Percentiles rank a stretch among this genome's conserved stretches.
These are phyloP conservation scores for Cutaneotrichosporon mucoides DNA, from an alignment of 1,284 basidiomycete genomes.

Conservation along the genomic window DNA sequence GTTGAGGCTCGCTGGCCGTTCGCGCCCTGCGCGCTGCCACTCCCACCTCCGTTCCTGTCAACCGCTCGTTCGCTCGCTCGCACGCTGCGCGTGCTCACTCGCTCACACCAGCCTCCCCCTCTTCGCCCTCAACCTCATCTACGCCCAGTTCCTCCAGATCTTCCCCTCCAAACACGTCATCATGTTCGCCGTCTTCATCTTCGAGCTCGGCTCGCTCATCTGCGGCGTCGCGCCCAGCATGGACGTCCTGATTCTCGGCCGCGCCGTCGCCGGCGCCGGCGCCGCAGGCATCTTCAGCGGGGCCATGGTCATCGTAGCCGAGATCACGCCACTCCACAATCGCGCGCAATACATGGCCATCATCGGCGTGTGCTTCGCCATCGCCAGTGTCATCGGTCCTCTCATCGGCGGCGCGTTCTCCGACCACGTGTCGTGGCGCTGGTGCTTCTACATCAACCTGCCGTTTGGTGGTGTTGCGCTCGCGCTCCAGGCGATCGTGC, in stretches of 20 bases:
- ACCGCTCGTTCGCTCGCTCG: no score
- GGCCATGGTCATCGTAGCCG: slow-evolving; percentile 45
- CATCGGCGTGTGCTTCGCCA: slow-evolving; percentile 42
- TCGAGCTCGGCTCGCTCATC: slow-evolving; percentile 55
- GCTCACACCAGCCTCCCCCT: slow-evolving; percentile 37
- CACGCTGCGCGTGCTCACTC: no score
- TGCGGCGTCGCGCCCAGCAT: slow-evolving; percentile 55
- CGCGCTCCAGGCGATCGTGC: slow-evolving; percentile 27
- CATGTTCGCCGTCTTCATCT: slow-evolving; percentile 51
- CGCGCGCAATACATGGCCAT: slow-evolving; percentile 39
- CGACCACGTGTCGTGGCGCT: slow-evolving; percentile 48
- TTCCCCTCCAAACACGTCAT: slow-evolving; percentile 50
- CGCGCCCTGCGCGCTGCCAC: no score
- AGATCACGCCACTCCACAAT: slow-evolving; percentile 40
- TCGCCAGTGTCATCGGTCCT: slow-evolving; percentile 49
- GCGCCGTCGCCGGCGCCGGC: slow-evolving; percentile 54
- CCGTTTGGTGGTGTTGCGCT: slow-evolving; percentile 42
- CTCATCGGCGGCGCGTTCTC: slow-evolving; percentile 51
- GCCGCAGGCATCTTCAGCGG: slow-evolving; percentile 53
- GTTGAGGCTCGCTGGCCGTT: no score
- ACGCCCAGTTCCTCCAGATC: slow-evolving; percentile 47
- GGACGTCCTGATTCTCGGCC: slow-evolving; percentile 52
- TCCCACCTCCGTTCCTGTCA: background rate
- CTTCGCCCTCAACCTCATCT: slow-evolving; percentile 48
- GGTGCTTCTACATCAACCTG: slow-evolving; percentile 49